Base-by-base conservation (phyloP, 2,329 filamentous ascomycete genomes). In the Nemania diffusa region DNA sequence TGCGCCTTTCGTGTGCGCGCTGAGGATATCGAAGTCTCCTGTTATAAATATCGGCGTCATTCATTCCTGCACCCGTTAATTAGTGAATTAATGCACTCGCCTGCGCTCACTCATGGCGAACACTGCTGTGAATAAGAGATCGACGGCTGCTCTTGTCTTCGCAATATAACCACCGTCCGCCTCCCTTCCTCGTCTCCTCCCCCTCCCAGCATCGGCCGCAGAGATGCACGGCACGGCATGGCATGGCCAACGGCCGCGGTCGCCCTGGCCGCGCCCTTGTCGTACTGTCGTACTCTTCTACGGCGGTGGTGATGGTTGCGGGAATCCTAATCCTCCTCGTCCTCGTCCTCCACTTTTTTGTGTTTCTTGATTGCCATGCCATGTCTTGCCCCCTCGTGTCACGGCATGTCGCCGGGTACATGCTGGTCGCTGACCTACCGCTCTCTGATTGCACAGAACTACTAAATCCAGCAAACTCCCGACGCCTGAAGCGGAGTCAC, bases 401-500 rank as follows among this genome's bases (percentile, higher is more conserved):
- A 68, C 69, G 57, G 48, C 68, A 70, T 69, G 59, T 71, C 65
- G 61, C 68, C 64, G 59, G 67, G 62, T 71, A 67, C 67, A 64
- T 64, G 65, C 63, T 65, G 61, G 67, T 72, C 71, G 62, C 74
- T 76, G 64, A 75, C 62, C 66, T 68, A 44, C 60, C 61, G 57
- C 51, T 44, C 34, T 70, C 62, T 74, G 56, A 72, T 73, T 72
- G 64, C 65, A 81, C 75, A 86, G 88, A 82, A 80, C 79, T 81
- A 80, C 83, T 81, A 79, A 81, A 81, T 74, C 83, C 80, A 69
- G 64, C 67, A 84, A 82, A 78, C 81, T 76, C 90, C 72, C 90
- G 92, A 79, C 91, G 92, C 74, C 83, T 90, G 75, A 97, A 97
- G 84, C 88, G 93, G 80, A 92, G 88, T 84, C 90, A 91, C 72